Percentiles rank a stretch among this genome's conserved stretches.
phyloP scores from a whole-genome alignment of 176 grass and related monocot species.

The Poa annua region DNA sequence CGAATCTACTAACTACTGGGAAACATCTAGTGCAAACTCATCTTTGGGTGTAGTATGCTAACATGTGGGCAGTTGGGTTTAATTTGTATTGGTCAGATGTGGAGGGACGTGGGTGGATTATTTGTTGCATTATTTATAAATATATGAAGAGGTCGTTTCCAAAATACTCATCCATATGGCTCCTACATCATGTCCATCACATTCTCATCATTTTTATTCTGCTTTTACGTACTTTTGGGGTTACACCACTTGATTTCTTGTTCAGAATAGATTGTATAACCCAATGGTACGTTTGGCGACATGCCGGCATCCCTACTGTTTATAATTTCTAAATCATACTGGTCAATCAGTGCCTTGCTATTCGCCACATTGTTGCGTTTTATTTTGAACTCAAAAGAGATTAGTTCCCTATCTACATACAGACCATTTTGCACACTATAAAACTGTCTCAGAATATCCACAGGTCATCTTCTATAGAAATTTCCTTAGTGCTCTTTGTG shows the following conservation, averaged over 20 bases:
- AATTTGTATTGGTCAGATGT: conserved; percentile 24
- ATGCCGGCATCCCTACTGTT: neutral
- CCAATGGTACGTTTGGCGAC: conserved; percentile 18
- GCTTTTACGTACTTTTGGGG: conserved; percentile 5
- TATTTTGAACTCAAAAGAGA: conserved; percentile 11
- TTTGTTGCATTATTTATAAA: neutral
- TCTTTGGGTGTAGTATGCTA: conserved; percentile 17
- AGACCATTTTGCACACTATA: conserved; percentile 8
- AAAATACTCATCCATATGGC: conserved; percentile 16
- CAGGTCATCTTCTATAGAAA: conserved; percentile 15
- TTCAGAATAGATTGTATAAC: conserved; percentile 23
- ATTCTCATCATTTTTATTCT: conserved; percentile 13
- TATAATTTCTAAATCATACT: conserved; percentile 21
- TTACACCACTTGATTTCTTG: conserved; percentile 10
- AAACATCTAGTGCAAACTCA: conserved; percentile 18
- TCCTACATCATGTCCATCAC: conserved; percentile 16
- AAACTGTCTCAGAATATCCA: conserved; percentile 16
- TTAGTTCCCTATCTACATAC: conserved; percentile 15
- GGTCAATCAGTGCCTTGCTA: neutral
- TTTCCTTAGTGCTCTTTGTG: conserved; percentile 13
- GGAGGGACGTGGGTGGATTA: neutral
- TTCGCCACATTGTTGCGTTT: neutral
- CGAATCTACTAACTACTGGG: neutral
- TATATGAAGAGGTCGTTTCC: conserved; percentile 2
- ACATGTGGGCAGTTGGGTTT: conserved; percentile 13